Base-by-base conservation (phyloP, 2,329 filamentous ascomycete genomes). In the Colletotrichum ledebouriae region DNA sequence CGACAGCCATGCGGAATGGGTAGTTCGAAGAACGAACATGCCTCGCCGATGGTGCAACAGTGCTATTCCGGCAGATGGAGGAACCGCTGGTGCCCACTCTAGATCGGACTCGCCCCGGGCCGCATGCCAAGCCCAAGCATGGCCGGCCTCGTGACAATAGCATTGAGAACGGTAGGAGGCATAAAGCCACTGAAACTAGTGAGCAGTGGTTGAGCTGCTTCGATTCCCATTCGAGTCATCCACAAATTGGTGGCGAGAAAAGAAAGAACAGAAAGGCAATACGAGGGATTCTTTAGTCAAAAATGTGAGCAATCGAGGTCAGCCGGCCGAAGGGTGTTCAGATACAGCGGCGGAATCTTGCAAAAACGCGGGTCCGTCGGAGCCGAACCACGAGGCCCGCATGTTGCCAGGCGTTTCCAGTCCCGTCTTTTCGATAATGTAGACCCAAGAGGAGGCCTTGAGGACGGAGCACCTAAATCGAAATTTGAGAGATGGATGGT, bases 1-100 rank as follows among this genome's bases (percentile, higher is more conserved):
- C 88, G 71, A 98, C 87, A 68, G 95, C 96, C 78, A 98, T 85
- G 56, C 93, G 92, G 74, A 95, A 89, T 2, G 89, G 87, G 55
- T 59, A 44, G 11, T 71, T 39, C 11, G 22, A 62, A 58, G 11
- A 65, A 39, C 46, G 73, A 61, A 59, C 69, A 63, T 49, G 59
- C 20, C 66, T 69, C n/a, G 49, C n/a, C 4, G 29, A 42, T 7
- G 50, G 34, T 10, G 34, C 25, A 10, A 9, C 44, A 17, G 60
- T 65, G 41, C 46, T 55, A 33, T 53, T 55, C 29, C 22, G 46
- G 22, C 60, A 53, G 12, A 58, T 37, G 7, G 17, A 39, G 7
- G 53, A 37, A 33, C 13, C 11, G 53, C 53, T 41, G 41, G 60
- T 34, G 46, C 46, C 60, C 46, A 34, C 46, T 39, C 34, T n/a